phyloP scores from a whole-genome alignment of 2,329 filamentous ascomycete species.

The Verticillium dahliae region DNA sequence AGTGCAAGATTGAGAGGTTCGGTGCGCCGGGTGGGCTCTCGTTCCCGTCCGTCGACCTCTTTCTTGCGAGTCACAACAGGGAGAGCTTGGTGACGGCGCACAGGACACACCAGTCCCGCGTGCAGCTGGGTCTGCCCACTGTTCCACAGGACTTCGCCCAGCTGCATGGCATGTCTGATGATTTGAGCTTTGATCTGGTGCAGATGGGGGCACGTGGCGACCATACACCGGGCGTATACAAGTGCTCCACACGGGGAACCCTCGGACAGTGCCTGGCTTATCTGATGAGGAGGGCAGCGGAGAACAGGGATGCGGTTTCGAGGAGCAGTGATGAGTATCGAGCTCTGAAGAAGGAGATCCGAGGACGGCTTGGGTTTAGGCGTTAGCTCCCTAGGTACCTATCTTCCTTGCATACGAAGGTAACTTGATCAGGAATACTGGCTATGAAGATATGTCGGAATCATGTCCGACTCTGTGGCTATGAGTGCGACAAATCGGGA shows the following conservation, averaged over 20 bases:
- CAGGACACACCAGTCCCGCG: slow-evolving; percentile 33
- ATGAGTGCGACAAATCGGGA: slow-evolving; percentile 3
- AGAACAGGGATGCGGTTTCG: slow-evolving; percentile 25
- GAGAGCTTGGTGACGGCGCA: slow-evolving; percentile 27
- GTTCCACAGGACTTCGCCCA: slow-evolving; percentile 41
- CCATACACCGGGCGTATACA: slow-evolving; percentile 13
- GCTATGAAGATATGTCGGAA: neutral
- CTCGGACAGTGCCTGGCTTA: slow-evolving; percentile 20
- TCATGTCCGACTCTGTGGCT: neutral
- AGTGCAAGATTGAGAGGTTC: slow-evolving; percentile 18
- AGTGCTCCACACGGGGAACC: slow-evolving; percentile 21
- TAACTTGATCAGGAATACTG: slow-evolving; percentile 3
- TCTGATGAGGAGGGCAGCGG: slow-evolving; percentile 16
- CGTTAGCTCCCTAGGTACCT: neutral
- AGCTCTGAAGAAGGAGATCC: slow-evolving; percentile 20
- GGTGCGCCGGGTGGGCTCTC: slow-evolving; percentile 4
- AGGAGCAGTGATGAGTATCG: slow-evolving; percentile 21
- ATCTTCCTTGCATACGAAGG: neutral
- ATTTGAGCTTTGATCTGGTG: slow-evolving; percentile 43
- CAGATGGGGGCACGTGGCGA: slow-evolving; percentile 12
- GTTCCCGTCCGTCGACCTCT: slow-evolving; percentile 39
- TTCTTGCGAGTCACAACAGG: slow-evolving; percentile 48
- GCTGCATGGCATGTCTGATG: slow-evolving; percentile 52
- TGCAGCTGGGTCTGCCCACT: slow-evolving; percentile 24
- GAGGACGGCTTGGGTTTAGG: slow-evolving; percentile 20